phyloP scores from a whole-genome alignment of 441 rosid genomes.

The Brassica balearica region DNA sequence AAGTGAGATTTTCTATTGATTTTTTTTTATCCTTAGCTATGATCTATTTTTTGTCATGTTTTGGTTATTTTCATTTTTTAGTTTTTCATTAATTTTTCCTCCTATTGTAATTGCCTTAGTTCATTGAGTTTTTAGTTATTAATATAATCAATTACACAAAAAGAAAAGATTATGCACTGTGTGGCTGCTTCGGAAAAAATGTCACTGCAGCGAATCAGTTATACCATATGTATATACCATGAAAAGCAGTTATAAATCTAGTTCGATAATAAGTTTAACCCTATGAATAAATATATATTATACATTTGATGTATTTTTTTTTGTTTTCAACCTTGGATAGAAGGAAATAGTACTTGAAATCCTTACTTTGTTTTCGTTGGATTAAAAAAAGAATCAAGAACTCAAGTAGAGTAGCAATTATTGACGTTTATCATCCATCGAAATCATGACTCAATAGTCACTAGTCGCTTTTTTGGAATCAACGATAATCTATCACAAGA shows the following conservation, averaged over 20 bases:
- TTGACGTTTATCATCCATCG: slow-evolving; percentile 12
- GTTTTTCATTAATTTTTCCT: too few species aligned
- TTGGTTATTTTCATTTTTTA: too few species aligned
- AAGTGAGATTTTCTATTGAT: too few species aligned
- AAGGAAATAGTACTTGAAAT: background rate
- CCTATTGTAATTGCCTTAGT: too few species aligned
- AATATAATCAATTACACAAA: too few species aligned
- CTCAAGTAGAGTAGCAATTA: background rate
- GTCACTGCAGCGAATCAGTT: background rate
- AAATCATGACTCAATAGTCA: slow-evolving; percentile 2
- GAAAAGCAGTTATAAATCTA: background rate
- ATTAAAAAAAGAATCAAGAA: background rate
- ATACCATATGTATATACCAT: background rate
- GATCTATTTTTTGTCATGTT: too few species aligned
- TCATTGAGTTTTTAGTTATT: too few species aligned
- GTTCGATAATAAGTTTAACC: background rate
- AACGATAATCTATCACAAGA: background rate
- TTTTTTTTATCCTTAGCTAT: too few species aligned
- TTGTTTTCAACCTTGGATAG: background rate
- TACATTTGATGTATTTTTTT: background rate
- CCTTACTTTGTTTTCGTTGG: background rate
- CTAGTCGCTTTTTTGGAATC: slow-evolving; percentile 2
- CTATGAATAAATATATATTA: background rate
- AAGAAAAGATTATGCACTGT: background rate
- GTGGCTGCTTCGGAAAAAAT: background rate